Conservation (phyloP, 2,329 filamentous ascomycete species). For the Fusarium heterosporum region DNA sequence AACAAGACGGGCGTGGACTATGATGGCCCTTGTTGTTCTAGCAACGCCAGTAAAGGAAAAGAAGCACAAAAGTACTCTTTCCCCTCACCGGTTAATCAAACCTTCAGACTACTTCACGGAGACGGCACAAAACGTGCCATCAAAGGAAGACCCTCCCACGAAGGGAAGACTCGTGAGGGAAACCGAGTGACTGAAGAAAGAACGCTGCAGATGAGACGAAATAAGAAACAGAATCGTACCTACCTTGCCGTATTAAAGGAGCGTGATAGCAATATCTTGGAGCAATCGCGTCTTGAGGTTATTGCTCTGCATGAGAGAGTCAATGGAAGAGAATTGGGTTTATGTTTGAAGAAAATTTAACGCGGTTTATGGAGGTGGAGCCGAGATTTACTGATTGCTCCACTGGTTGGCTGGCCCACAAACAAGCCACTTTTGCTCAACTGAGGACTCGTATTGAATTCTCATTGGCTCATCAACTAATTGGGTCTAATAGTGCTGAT, state of each 20-base stretch:
- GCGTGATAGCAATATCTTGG: not conserved
- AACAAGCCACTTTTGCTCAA: conserved; percentile 2
- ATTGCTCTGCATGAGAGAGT: not conserved
- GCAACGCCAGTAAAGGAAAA: conserved; percentile 51
- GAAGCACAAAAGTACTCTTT: conserved; percentile 13
- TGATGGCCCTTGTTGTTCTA: conserved; percentile 63
- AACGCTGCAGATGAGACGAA: conserved; percentile 41
- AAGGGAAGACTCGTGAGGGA: conserved; percentile 51
- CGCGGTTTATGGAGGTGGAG: conserved; percentile 25
- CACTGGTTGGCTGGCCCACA: conserved; percentile 33
- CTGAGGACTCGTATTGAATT: not conserved
- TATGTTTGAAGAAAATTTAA: conserved; percentile 27
- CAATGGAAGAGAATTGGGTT: not conserved
- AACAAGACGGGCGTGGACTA: conserved; percentile 61
- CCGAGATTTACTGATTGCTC: not conserved
- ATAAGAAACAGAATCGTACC: not conserved
- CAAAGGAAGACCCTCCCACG: conserved; percentile 51
- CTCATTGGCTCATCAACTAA: conserved; percentile 23
- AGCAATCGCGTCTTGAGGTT: not conserved
- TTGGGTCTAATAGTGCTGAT: not conserved
- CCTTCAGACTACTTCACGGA: conserved; percentile 53
- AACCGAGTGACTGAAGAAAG: conserved; percentile 50
- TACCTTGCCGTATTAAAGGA: not conserved
- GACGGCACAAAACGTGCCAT: conserved; percentile 53
- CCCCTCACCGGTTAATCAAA: conserved; percentile 19